Base-by-base conservation (phyloP, 2,329 filamentous ascomycete species). In the Alternaria tenuissima region DNA sequence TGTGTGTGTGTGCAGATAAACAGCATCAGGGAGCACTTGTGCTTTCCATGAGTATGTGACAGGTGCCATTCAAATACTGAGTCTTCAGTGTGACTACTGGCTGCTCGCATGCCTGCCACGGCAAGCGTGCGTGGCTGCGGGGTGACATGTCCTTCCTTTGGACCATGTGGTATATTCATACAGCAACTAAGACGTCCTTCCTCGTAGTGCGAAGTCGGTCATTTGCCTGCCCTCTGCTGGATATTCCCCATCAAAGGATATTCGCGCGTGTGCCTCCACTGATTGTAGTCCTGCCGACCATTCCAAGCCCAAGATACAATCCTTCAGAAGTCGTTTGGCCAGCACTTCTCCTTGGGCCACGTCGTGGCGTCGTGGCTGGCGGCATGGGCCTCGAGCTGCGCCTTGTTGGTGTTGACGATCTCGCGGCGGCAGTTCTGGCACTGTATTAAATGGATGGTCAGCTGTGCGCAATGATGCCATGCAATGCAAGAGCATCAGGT, bases 301-400 rank as follows among this genome's bases (percentile, higher is more conserved):
- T 36, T 48, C 30, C 3, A 11, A 48, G 46, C 30, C 3, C 1
- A 22, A n/a, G 11, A 7, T 0, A 4, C 0, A 11, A 6, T 34
- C 1, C 18, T 24, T 49, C 46, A 58, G 20, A 68, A 84, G 51
- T 84, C 82, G 52, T 82, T 83, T 2, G 85, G 85, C 81, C 83
- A 87, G 78, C 85, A 87, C 79, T 86, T 86, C 79, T 86, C 84
- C 79, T 86, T 86, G 0, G 84, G 76, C 85, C 84, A 86, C 8
- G 56, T 11, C 62, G 82, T 82, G 26, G 80, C 75, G 63, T 82
- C 79, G 67, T 87, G 85, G 5, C 83, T 86, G 52, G 74, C 69
- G 12, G 84, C 85, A 66, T 87, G 85, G n/a, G 81, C 80, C 71
- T 84, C 81, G 14, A 86, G 78, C 71, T 85, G 83, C 42, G 80